phyloP scores from a whole-genome alignment of 306 rosid genomes.

The Cucurbita argyrosperma region DNA sequence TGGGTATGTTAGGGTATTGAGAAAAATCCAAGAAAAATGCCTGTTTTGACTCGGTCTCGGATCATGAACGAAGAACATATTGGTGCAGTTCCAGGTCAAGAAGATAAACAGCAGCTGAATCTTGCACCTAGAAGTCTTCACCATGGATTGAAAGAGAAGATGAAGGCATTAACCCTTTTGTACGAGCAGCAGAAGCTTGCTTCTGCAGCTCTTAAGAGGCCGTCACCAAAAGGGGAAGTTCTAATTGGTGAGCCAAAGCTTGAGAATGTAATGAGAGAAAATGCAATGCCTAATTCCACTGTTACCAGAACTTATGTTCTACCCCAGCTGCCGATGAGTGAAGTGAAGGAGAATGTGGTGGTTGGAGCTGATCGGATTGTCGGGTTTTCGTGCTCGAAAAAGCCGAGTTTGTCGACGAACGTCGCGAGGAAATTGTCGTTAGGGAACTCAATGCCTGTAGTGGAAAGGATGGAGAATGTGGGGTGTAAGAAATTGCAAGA shows the following conservation, averaged over 20 bases:
- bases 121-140: conserved; percentile 52
- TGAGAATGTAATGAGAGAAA: conserved; percentile 49
- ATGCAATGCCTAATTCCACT: conserved; percentile 39
- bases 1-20: conserved; percentile 26
- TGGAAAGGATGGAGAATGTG: conserved; percentile 18
- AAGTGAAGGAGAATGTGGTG: conserved; percentile 42
- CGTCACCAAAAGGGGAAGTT: conserved; percentile 18
- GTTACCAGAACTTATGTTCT: conserved; percentile 47
- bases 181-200: conserved; percentile 88
- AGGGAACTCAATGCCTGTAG: conserved; percentile 11
- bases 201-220: conserved; percentile 40
- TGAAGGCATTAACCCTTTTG: conserved; percentile 59
- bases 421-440: conserved; percentile 63
- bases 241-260: conserved; percentile 3
- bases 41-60: conserved; percentile 82
- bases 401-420: conserved; percentile 8
- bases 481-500: conserved; percentile 12
- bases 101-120: background rate
- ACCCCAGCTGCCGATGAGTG: conserved; percentile 35
- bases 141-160: conserved; percentile 81
- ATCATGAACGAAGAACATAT: conserved; percentile 12
- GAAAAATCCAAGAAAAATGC: conserved; percentile 32
- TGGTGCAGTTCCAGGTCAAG: conserved; percentile 27
- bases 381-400: conserved; percentile 50
- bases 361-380: conserved; percentile 39